These are phyloP conservation scores for Panicum virgatum DNA, from an alignment of 202 grass and related monocot genomes.

Conservation along the genomic window DNA sequence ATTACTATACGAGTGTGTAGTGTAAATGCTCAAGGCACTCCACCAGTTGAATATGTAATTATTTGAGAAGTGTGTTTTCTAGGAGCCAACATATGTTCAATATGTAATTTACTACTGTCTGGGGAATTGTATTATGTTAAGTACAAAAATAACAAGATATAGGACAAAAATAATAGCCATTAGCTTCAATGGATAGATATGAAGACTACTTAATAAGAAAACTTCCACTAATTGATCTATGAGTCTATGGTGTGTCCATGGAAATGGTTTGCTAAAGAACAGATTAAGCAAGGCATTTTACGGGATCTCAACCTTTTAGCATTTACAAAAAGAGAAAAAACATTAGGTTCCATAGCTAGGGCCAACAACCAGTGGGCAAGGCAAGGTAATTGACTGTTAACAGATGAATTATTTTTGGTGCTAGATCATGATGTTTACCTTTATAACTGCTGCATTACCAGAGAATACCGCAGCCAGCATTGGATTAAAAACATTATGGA, in stretches of 20 bases:
- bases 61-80: slow-evolving; percentile 19
- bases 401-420: slow-evolving; percentile 16
- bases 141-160: not conserved
- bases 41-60: too few relatives aligned
- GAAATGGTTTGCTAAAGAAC: not conserved
- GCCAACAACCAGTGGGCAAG: not conserved
- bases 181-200: too few relatives aligned
- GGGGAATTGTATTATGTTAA: not conserved
- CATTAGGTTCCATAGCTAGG: not conserved
- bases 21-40: too few relatives aligned
- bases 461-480: slow-evolving; percentile 92
- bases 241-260: not conserved
- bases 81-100: not conserved
- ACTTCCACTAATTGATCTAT: not conserved
- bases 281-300: not conserved
- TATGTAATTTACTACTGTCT: not conserved
- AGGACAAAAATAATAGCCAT: not conserved
- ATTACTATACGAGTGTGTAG: too few relatives aligned
- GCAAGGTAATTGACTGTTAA: not conserved
- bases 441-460: slow-evolving; percentile 98
- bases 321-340: not conserved
- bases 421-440: slow-evolving; percentile 56
- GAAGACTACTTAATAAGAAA: slow-evolving; percentile 4
- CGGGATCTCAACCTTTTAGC: not conserved
- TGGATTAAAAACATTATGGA: slow-evolving; percentile 96